These are phyloP conservation scores for Emergomyces pasteurianus DNA, from an alignment of 2,329 filamentous ascomycete species.

Conservation along the genomic window DNA sequence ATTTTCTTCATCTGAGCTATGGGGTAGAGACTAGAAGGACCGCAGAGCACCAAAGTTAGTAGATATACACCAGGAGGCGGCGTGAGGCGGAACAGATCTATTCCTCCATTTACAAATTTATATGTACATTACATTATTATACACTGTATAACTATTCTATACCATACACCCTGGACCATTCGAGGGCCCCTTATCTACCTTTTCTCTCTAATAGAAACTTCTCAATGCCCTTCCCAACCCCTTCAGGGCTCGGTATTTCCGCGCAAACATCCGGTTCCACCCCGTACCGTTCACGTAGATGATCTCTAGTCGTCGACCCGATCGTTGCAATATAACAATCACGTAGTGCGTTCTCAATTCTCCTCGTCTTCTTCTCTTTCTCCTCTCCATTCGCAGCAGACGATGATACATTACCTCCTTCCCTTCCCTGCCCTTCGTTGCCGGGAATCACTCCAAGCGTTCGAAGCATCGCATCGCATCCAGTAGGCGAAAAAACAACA, in stretches of 20 bases:
- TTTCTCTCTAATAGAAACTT: conserved; percentile 28
- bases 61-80: background rate
- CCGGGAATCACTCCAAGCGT: conserved; percentile 37
- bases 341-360: conserved; percentile 6
- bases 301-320: conserved; percentile 78
- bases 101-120: background rate
- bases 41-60: background rate
- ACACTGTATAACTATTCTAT: background rate
- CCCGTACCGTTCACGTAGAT: conserved; percentile 41
- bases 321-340: conserved; percentile 69
- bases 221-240: conserved; percentile 57
- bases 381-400: background rate
- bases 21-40: background rate
- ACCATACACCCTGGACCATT: background rate
- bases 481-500: conserved; percentile 48
- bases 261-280: conserved; percentile 52
- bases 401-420: conserved; percentile 7
- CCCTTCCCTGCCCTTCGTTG: background rate
- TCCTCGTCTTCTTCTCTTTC: conserved; percentile 11
- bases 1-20: too few species aligned
- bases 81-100: background rate
- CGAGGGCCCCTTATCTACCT: background rate
- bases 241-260: conserved; percentile 67
- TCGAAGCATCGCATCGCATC: conserved; percentile 49
- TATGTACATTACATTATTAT: background rate